Evolutionary conservation across 2,329 filamentous ascomycete genomes (phyloP).

Genomic region (Fusarium metavorans): DNA sequence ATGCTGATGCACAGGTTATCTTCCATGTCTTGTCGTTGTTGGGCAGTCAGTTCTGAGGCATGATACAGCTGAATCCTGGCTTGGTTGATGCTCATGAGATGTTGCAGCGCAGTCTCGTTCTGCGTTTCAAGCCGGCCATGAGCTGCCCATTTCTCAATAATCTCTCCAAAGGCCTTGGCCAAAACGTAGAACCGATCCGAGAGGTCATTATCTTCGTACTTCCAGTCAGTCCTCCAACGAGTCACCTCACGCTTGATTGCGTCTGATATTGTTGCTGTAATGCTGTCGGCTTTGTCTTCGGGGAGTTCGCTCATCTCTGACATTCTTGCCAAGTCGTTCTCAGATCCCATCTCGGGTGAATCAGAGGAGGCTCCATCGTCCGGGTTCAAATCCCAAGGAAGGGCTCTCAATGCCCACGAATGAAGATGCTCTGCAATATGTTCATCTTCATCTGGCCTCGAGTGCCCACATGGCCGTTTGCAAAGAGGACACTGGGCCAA

Average conservation of each 20-base stretch:
- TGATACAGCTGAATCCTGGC: not conserved
- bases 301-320: constrained; percentile 5
- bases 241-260: not conserved
- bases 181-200: not conserved
- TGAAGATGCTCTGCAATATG: constrained; percentile 11
- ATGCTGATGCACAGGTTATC: not conserved
- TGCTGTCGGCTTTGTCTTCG: not conserved
- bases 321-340: constrained; percentile 2
- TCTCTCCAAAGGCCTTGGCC: not conserved
- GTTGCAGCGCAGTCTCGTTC: not conserved
- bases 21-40: not conserved
- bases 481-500: not conserved
- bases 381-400: constrained; percentile 5
- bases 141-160: not conserved
- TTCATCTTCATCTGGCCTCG: not conserved
- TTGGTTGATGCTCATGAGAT: not conserved
- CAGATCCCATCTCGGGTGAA: not conserved
- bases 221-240: not conserved
- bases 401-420: constrained; percentile 6
- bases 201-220: not conserved
- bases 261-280: not conserved
- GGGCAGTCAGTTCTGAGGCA: not conserved
- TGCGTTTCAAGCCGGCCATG: not conserved
- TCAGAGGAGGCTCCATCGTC: not conserved
- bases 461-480: not conserved